Evolutionary conservation across 805 yeast genomes (phyloP), one percentile per base, ranked within the genome.

Genomic region (Debaryomyces castellii): DNA sequence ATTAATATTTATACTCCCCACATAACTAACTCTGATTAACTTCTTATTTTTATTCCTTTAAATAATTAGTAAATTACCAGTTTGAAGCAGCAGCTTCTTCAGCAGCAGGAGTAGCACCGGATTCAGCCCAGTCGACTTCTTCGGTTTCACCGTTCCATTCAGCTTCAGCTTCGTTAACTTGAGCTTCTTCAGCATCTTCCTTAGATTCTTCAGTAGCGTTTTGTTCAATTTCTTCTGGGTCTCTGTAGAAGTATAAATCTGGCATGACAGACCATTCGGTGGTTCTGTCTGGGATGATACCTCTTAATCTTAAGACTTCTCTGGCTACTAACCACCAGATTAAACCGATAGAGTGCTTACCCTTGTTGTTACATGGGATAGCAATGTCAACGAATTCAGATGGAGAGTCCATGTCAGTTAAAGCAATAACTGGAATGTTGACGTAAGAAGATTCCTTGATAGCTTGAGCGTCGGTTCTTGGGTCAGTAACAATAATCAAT

Each of bases 161-260:
- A 51, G 74, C 63, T 59, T 71, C 76, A 59, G 77, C 83, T 64
- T 77, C 85, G 55, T 72, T 75, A 64, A 78, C 82, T 66, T 78
- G 85, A 69, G 82, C 87, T 63, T 80, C 81, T 63, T 75, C 80
- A 53, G 60, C 63, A 62, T 77, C 82, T 66, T 79, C 87, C 64
- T 71, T 76, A 59, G 70, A 64, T 65, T 74, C 81, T 59, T 76
- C 79, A 54, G 79, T 79, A 67, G 82, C 82, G 63, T 78, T 82
- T 65, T 82, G 81, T 80, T 89, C 96, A 77, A 87, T 87, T 81
- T 94, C 99, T 83, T 92, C 98, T 72, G 99, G 99, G 82, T 94
- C 97, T 86, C 99, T 94, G 97, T 94, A 94, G 91, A 94, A 94
- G 91, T 91, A 94, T 77, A 94, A 85, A 82, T 94, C 99, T 77